These are phyloP conservation scores for Sporothrix curviconia DNA, from an alignment of 2,329 filamentous ascomycete species.

Conservation along the genomic window DNA sequence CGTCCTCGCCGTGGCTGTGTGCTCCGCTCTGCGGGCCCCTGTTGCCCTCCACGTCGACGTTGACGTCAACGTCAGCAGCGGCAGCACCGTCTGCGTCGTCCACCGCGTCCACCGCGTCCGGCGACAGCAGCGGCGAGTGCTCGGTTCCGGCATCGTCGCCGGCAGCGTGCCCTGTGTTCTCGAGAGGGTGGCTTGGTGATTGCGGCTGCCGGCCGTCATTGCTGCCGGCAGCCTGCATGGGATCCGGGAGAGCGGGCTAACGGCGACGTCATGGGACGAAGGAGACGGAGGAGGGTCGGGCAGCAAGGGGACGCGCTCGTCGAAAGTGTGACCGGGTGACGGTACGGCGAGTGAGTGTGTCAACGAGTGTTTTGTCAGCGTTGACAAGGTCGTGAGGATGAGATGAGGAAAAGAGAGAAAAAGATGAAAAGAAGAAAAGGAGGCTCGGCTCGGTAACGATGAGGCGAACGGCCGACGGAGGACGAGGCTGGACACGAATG, in stretches of 20 bases:
- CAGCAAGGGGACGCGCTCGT: too few species aligned
- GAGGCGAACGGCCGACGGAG: too few species aligned
- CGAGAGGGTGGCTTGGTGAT: constrained; percentile 1
- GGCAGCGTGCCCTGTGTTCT: neutral
- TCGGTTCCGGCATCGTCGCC: constrained; percentile 33
- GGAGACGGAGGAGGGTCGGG: neutral
- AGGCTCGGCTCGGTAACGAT: too few species aligned
- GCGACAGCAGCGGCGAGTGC: constrained; percentile 43
- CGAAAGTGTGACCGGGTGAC: too few species aligned
- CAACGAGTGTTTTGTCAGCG: too few species aligned
- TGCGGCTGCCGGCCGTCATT: neutral
- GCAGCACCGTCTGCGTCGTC: neutral
- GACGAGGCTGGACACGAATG: too few species aligned
- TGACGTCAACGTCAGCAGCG: constrained; percentile 22
- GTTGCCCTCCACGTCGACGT: constrained; percentile 25
- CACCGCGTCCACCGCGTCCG: neutral
- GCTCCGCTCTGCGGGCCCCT: neutral
- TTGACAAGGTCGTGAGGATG: too few species aligned
- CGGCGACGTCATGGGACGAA: constrained; percentile 34
- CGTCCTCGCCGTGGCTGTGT: constrained; percentile 35
- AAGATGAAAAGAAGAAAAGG: neutral
- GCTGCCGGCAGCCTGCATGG: constrained; percentile 12
- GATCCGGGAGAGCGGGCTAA: constrained; percentile 25
- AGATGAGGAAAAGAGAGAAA: neutral
- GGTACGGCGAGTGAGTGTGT: too few species aligned